Base-by-base conservation (phyloP, 2,329 filamentous ascomycete genomes). In the Clonostachys byssicola region DNA sequence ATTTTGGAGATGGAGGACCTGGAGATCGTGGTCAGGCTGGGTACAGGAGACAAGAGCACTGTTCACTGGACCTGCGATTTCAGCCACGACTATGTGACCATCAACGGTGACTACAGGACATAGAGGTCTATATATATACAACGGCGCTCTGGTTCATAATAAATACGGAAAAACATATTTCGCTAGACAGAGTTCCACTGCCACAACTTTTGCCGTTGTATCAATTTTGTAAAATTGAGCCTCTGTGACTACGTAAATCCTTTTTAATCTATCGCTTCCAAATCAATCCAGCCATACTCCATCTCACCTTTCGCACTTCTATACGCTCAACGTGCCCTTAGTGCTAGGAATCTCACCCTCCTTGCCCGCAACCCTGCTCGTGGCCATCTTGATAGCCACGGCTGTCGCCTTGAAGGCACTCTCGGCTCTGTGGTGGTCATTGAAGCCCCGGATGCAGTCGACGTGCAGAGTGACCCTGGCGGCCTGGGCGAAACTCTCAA, bases 341-440 rank as follows among this genome's bases (percentile, higher is more conserved):
- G 92, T 97, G 72, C 92, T 96, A 46, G 92, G 89, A 23, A 97
- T 85, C 75, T 99, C 94, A 4, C 90, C 91, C 69, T 95, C 91
- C 64, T 87, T 86, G 12, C 89, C 90, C 40, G 82, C 80, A 34
- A 92, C 83, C 56, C 83, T 78, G 44, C 80, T 78, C 43, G 85
- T 92, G 10, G 94, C 94, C 66, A 80, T 80, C 57, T 86, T 79
- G 47, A 95, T 78, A 8, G 94, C 94, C 41, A 96, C 83, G 1
- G 94, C 94, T 55, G 97, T 70, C 42, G 94, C 94, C 80, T 99
- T 99, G 71, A 99, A 96, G 14, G 92, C 94, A 65, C 88, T 94
- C 80, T 97, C 94, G 10, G 94, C 92, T 49, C 92, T 78, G 73
- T 97, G 94, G 70, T 97, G 94, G 70, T 97, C 94, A 69, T 97